Base-by-base conservation (phyloP, 2,329 filamentous ascomycete genomes). In the Aschersonia sp. region DNA sequence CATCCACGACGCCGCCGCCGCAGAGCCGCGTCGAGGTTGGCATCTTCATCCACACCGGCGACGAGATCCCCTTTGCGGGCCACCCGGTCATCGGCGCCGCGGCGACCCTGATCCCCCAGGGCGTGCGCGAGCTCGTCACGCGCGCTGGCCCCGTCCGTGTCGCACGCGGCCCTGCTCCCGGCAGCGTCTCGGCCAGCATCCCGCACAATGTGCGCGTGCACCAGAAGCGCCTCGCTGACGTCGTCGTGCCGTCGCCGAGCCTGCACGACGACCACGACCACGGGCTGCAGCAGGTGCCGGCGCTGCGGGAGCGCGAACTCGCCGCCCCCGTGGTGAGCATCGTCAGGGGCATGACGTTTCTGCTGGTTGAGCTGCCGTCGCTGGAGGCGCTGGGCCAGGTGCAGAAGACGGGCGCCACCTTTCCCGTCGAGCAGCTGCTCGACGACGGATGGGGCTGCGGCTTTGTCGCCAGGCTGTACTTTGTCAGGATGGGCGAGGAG, bases 341-440 rank as follows among this genome's bases (percentile, higher is more conserved):
- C 43, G 83, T 87, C 37, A 78, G 77, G 43, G 85, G 85, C 44
- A 83, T 89, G 80, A 77, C 76, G 1, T 88, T 87, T 60, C 63
- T 78, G n/a, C 72, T 86, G 33, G 68, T 84, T 11, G 66, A 76
- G 53, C 67, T 92, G 29, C 68, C 75, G 0, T 72, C 70, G 47
- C 62, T 86, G 8, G 77, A 78, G 32, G 70, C 73, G 6, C 68
- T 90, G 14, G 70, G 64, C 5, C 55, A 62, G 10, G 65, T 69
- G 4, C 54, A 62, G 32, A 54, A 54, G 4, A 56, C 60, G 35
- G 54, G 56, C 32, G 57, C 66, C 10, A 56, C 68, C 42, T 61
- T 70, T 53, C 55, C 52, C 8, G 44, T 55, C 0, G 49, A 55
- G 2, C 56, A 57, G 22, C 56, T 77, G 11, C 58, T 73, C n/a